Conservation (phyloP, 2,329 filamentous ascomycete genomes). For the Talaromyces sp. region DNA sequence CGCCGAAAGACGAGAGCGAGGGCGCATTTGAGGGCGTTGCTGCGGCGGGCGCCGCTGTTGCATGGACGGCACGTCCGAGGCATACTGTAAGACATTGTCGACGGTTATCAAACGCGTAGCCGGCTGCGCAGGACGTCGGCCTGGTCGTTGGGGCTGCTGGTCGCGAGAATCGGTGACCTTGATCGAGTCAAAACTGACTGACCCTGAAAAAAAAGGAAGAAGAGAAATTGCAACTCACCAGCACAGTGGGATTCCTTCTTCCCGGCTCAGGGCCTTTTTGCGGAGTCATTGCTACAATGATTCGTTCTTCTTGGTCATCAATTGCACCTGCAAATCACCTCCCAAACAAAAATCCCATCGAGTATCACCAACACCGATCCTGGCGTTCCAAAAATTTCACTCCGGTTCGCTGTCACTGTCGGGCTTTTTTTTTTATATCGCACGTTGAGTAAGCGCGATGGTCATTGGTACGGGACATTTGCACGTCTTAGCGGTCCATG, state of each 20-base stretch:
- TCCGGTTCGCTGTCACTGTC: neutral
- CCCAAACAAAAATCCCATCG: neutral
- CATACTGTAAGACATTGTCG: constrained; percentile 90
- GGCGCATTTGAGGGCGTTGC: constrained; percentile 21
- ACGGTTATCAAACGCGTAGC: constrained; percentile 75
- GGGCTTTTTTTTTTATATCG: neutral
- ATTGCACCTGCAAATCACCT: neutral
- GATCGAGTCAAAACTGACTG: constrained; percentile 11
- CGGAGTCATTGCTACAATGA: constrained; percentile 10
- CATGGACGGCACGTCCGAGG: constrained; percentile 90
- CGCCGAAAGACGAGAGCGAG: constrained; percentile 27
- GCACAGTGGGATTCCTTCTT: constrained; percentile 40
- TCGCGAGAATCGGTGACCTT: constrained; percentile 41
- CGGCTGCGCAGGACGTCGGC: constrained; percentile 22
- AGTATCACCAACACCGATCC: neutral
- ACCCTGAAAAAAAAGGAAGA: neutral
- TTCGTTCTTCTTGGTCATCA: neutral
- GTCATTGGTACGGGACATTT: constrained; percentile 6
- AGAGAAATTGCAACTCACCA: constrained; percentile 26
- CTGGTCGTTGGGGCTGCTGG: constrained; percentile 25
- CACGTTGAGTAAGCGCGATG: neutral
- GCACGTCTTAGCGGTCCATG: constrained; percentile 1
- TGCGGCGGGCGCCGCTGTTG: constrained; percentile 68
- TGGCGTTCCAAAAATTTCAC: neutral
- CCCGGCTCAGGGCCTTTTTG: constrained; percentile 15